phyloP scores from a whole-genome alignment of 2,329 filamentous ascomycete species.

The Fusarium kyushuense region DNA sequence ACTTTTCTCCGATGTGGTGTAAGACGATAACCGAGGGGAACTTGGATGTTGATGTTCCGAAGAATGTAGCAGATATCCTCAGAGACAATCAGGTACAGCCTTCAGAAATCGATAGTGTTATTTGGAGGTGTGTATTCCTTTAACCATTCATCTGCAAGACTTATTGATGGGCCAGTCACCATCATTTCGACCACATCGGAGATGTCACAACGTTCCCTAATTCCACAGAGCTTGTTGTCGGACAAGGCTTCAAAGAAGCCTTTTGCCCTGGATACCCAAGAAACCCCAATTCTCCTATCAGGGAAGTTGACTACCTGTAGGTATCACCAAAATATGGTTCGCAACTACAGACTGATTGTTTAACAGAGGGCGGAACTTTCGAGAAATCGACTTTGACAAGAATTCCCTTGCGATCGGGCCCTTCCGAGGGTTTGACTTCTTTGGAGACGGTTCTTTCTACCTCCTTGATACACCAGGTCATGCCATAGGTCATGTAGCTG shows the following conservation, averaged over 20 bases:
- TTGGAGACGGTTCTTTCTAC: conserved; percentile 31
- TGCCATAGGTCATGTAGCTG: conserved; percentile 19
- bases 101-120: conserved; percentile 17
- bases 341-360: accelerated
- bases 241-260: conserved; percentile 26
- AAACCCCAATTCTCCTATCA: neutral
- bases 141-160: accelerated
- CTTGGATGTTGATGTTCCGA: neutral
- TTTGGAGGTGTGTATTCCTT: conserved; percentile 23
- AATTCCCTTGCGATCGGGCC: neutral
- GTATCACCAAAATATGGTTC: accelerated
- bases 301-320: conserved; percentile 28
- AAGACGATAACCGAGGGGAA: neutral
- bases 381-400: conserved; percentile 24
- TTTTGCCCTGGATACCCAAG: conserved; percentile 34
- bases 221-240: conserved; percentile 28
- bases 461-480: conserved; percentile 33
- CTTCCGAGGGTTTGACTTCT: conserved; percentile 32
- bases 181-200: conserved; percentile 34
- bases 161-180: conserved; percentile 5
- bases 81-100: neutral
- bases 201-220: conserved; percentile 29
- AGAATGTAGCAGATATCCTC: conserved; percentile 28
- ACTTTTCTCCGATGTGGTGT: conserved; percentile 6
- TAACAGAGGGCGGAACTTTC: neutral